Percentiles rank a stretch among this genome's conserved stretches.
phyloP scores from a whole-genome alignment of 2,329 filamentous ascomycete genomes.

The Xylaria sp. region DNA sequence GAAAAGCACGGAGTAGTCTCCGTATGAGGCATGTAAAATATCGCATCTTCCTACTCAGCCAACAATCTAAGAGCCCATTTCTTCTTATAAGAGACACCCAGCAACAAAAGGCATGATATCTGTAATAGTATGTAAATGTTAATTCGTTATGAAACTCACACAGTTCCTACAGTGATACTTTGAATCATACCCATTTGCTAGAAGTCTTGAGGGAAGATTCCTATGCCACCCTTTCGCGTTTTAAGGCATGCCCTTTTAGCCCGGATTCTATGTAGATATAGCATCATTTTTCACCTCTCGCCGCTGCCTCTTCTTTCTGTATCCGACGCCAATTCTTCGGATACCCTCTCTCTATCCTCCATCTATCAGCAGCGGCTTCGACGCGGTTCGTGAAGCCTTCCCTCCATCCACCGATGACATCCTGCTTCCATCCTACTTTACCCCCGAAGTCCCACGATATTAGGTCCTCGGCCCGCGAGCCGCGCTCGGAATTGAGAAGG shows the following conservation, averaged over 20 bases:
- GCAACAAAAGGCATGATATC: not conserved
- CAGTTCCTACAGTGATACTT: not conserved
- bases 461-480: constrained; percentile 59
- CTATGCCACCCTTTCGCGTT: too few species aligned
- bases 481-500: constrained; percentile 56
- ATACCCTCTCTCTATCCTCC: constrained; percentile 50
- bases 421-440: constrained; percentile 47
- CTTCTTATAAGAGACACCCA: not conserved
- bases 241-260: not conserved
- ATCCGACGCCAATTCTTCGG: constrained; percentile 50
- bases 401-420: constrained; percentile 57
- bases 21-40: not conserved
- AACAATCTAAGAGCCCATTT: not conserved
- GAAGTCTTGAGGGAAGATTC: not conserved
- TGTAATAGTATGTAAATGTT: not conserved
- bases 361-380: constrained; percentile 52
- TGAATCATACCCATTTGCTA: not conserved
- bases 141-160: too few species aligned
- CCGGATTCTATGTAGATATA: not conserved
- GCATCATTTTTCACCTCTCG: not conserved
- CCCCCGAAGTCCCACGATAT: constrained; percentile 58
- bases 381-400: constrained; percentile 49
- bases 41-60: not conserved
- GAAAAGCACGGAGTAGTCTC: not conserved
- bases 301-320: constrained; percentile 35